A percentile compares a stretch with the other conserved stretches of the same genome.
These are phyloP conservation scores for Kazachstania psychrophila DNA, from an alignment of 805 yeast species.

Conservation along the genomic window DNA sequence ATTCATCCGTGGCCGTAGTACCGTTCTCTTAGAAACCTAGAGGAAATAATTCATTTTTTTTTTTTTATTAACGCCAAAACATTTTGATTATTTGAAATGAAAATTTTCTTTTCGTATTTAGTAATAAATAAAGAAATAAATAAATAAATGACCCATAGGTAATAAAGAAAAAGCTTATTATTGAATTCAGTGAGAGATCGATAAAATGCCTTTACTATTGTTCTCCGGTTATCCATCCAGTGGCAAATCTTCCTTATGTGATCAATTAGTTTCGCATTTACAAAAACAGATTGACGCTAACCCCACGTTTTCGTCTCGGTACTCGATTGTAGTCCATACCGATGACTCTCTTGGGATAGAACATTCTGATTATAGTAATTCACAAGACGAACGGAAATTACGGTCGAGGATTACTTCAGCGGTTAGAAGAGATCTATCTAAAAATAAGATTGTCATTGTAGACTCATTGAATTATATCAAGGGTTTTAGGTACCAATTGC, in stretches of 20 bases:
- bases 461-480: constrained; percentile 86
- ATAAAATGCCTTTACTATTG: constrained; percentile 75
- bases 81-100: no score
- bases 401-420: constrained; percentile 84
- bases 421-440: constrained; percentile 68
- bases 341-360: constrained; percentile 72
- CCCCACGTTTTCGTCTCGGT: constrained; percentile 23
- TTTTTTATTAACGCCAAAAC: no score
- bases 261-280: constrained; percentile 41
- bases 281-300: constrained; percentile 41
- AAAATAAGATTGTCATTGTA: constrained; percentile 64
- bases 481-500: constrained; percentile 89
- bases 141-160: no score
- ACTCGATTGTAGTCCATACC: constrained; percentile 56
- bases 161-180: no score
- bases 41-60: no score
- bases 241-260: constrained; percentile 75
- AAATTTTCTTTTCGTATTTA: no score
- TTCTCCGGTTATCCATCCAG: constrained; percentile 79
- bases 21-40: no score
- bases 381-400: constrained; percentile 68
- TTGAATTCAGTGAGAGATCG: no score
- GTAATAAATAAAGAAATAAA: no score
- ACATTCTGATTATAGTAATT: constrained; percentile 59
- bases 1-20: no score